These are phyloP conservation scores for Curvularia eragrostidis DNA, from an alignment of 2,329 filamentous ascomycete species.

Conservation along the genomic window DNA sequence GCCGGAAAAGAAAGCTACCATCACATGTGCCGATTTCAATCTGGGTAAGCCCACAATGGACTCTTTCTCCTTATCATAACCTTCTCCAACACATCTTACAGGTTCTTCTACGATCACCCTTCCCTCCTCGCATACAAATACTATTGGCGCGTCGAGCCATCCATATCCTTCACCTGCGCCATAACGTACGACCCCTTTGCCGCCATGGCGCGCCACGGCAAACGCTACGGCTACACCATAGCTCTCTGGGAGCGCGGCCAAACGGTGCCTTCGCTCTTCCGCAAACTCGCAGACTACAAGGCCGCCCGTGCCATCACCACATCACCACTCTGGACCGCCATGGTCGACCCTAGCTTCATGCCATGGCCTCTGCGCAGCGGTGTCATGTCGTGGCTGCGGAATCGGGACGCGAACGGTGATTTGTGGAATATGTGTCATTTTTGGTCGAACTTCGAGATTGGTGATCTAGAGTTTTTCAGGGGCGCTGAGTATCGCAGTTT, in stretches of 20 bases:
- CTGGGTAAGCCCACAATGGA: conserved; percentile 18
- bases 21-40: conserved; percentile 97
- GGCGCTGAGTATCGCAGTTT: conserved; percentile 88
- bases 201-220: conserved; percentile 94
- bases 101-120: conserved; percentile 90
- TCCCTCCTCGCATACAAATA: conserved; percentile 79
- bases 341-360: conserved; percentile 21
- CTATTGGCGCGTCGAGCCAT: conserved; percentile 97
- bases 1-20: conserved; percentile 86
- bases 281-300: conserved; percentile 26
- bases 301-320: conserved; percentile 8
- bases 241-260: conserved; percentile 92
- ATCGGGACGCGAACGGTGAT: conserved; percentile 76
- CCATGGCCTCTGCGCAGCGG: conserved; percentile 26
- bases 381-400: conserved; percentile 24
- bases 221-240: conserved; percentile 97
- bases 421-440: conserved; percentile 97
- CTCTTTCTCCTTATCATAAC: too few species aligned
- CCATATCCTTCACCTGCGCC: conserved; percentile 97
- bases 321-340: conserved; percentile 23
- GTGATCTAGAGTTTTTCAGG: conserved; percentile 87
- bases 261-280: conserved; percentile 70
- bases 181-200: conserved; percentile 96
- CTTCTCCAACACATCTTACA: neutral
- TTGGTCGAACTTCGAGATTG: conserved; percentile 98